A percentile compares a stretch with the other conserved stretches of the same genome.
Conservation (phyloP, 2,329 filamentous ascomycete species). For the Stagonosporopsis vannaccii region DNA sequence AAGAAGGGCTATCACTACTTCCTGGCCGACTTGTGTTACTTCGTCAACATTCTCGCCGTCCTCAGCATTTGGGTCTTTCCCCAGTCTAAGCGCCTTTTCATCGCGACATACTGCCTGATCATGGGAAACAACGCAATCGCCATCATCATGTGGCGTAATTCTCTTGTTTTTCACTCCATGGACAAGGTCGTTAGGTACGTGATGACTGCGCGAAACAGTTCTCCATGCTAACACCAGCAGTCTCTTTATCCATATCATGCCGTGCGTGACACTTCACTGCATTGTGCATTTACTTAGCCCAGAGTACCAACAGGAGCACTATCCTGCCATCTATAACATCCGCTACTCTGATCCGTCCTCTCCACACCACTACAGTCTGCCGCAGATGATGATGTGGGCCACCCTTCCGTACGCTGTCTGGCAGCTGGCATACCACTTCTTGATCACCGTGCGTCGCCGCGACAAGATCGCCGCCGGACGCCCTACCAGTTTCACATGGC, state of each 20-base stretch:
- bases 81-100: conserved; percentile 87
- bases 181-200: conserved; percentile 89
- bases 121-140: conserved; percentile 97
- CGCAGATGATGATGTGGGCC: conserved; percentile 92
- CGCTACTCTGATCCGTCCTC: conserved; percentile 73
- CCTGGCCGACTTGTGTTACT: conserved; percentile 96
- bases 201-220: neutral
- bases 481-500: conserved; percentile 97
- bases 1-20: conserved; percentile 90
- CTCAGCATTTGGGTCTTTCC: conserved; percentile 92
- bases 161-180: conserved; percentile 95
- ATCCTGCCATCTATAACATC: conserved; percentile 86
- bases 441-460: conserved; percentile 92
- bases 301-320: conserved; percentile 71
- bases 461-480: conserved; percentile 96
- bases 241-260: conserved; percentile 99
- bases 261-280: conserved; percentile 90
- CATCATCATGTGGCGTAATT: conserved; percentile 99
- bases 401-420: conserved; percentile 91
- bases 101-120: conserved; percentile 88
- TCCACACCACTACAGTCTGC: conserved; percentile 78
- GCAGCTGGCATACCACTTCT: conserved; percentile 91
- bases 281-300: conserved; percentile 81
- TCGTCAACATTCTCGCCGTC: conserved; percentile 87
- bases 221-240: conserved; percentile 49